These are phyloP conservation scores for Chlorella variabilis DNA, from an alignment of 163 green algal species.

Conservation along the genomic window DNA sequence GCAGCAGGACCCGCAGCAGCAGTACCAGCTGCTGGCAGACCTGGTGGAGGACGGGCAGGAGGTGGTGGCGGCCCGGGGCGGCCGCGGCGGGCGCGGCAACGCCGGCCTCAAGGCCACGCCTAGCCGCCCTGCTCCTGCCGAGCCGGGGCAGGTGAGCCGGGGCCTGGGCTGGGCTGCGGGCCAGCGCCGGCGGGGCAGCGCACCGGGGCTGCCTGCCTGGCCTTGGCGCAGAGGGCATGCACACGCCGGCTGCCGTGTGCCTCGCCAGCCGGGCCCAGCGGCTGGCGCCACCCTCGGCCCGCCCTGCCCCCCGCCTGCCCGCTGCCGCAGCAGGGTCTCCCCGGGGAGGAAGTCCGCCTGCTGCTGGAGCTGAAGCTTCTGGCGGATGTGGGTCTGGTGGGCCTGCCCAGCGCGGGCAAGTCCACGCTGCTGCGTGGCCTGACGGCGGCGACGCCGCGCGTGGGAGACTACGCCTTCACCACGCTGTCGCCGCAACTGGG, in stretches of 20 bases:
- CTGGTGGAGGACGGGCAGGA: constrained; percentile 52
- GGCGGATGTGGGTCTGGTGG: constrained; percentile 87
- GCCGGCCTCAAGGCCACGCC: constrained; percentile 11
- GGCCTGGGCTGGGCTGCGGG: neutral
- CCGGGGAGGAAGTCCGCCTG: constrained; percentile 60
- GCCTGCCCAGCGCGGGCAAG: constrained; percentile 93
- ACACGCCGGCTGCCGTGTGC: no score
- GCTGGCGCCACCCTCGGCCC: no score
- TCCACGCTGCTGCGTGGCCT: constrained; percentile 79
- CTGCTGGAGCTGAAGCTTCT: constrained; percentile 76
- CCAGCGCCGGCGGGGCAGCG: no score
- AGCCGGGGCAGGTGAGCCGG: neutral
- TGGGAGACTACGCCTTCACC: constrained; percentile 89
- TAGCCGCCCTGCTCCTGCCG: neutral
- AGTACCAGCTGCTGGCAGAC: constrained; percentile 49
- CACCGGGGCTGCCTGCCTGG: no score
- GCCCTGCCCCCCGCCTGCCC: no score
- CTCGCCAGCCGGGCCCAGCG: no score
- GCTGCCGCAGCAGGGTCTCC: no score
- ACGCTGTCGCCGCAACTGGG: constrained; percentile 90
- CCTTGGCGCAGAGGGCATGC: no score
- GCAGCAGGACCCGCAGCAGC: neutral
- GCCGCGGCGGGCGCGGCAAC: constrained; percentile 69
- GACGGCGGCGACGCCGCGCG: constrained; percentile 69
- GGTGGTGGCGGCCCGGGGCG: constrained; percentile 61